Conservation (phyloP, 2,329 filamentous ascomycete genomes). For the Colletotrichum salicis region DNA sequence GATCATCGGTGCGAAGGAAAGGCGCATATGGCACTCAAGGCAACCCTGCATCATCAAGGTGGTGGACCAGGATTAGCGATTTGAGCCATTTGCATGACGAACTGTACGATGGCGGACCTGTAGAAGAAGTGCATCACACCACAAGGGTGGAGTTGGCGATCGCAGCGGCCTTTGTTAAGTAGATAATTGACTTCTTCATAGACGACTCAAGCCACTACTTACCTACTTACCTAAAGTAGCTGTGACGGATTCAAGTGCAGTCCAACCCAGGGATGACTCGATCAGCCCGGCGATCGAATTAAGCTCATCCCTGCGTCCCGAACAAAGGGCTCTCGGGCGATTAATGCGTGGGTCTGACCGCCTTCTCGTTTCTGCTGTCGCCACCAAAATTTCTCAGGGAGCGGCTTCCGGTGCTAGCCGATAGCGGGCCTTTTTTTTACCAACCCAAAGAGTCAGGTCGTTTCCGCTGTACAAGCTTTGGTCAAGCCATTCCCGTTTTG, state of each 20-base stretch:
- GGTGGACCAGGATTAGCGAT: slow-evolving; percentile 50
- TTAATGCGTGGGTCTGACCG: slow-evolving; percentile 30
- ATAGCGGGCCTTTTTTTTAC: slow-evolving; percentile 21
- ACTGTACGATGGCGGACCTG: slow-evolving; percentile 20
- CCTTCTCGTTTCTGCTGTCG: slow-evolving; percentile 29
- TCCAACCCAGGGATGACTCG: slow-evolving; percentile 8
- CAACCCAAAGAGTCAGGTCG: background rate
- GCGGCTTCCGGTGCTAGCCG: slow-evolving; percentile 31
- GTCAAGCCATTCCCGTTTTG: slow-evolving; percentile 6
- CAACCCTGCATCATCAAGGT: slow-evolving; percentile 67
- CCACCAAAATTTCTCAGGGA: slow-evolving; percentile 27
- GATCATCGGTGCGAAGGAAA: slow-evolving; percentile 67
- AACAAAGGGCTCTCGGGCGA: slow-evolving; percentile 10
- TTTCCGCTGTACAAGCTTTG: slow-evolving; percentile 18
- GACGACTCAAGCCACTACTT: background rate
- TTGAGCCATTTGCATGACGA: slow-evolving; percentile 20
- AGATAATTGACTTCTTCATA: slow-evolving; percentile 19
- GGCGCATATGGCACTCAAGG: slow-evolving; percentile 73
- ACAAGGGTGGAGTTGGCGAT: slow-evolving; percentile 13
- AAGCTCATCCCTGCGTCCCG: slow-evolving; percentile 33
- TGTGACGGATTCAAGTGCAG: background rate
- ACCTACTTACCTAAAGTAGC: too few species aligned
- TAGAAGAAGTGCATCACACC: slow-evolving; percentile 5
- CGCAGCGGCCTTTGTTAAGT: slow-evolving; percentile 20
- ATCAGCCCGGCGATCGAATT: slow-evolving; percentile 17